Evolutionary conservation across 305 asterid species (phyloP).

Genomic region (Fraxinus sp.): DNA sequence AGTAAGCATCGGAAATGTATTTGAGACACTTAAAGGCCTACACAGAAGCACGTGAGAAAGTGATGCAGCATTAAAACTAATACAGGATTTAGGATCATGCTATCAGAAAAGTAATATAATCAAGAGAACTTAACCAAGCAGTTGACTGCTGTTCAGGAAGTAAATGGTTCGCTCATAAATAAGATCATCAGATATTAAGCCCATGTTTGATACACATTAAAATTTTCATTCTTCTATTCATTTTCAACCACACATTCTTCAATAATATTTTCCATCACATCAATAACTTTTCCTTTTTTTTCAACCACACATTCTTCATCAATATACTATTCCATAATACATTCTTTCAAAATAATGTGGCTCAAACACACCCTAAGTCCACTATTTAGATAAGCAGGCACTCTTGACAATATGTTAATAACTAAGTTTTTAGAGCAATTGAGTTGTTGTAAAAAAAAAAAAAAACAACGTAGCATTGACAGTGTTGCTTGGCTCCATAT

Average conservation of each 20-base stretch:
- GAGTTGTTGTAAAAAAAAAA: neutral
- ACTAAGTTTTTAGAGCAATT: slow-evolving; percentile 15
- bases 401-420: slow-evolving; percentile 16
- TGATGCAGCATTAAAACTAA: neutral
- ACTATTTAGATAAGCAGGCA: slow-evolving; percentile 5
- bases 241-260: too few relatives aligned
- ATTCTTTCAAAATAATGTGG: too few relatives aligned
- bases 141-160: neutral
- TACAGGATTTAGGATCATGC: neutral
- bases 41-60: neutral
- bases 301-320: too few relatives aligned
- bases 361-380: neutral
- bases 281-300: too few relatives aligned
- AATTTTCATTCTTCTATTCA: too few relatives aligned
- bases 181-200: slow-evolving; percentile 5
- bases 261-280: too few relatives aligned
- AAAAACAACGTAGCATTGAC: neutral
- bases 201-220: too few relatives aligned
- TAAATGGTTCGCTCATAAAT: slow-evolving; percentile 4
- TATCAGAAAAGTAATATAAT: neutral
- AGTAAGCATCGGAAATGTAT: slow-evolving; percentile 10
- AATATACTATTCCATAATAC: too few relatives aligned
- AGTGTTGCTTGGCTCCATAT: neutral
- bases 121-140: neutral
- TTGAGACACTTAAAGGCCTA: neutral